phyloP scores from a whole-genome alignment of 1,284 basidiomycete genomes.

The Stygiomarasmius scandens region DNA sequence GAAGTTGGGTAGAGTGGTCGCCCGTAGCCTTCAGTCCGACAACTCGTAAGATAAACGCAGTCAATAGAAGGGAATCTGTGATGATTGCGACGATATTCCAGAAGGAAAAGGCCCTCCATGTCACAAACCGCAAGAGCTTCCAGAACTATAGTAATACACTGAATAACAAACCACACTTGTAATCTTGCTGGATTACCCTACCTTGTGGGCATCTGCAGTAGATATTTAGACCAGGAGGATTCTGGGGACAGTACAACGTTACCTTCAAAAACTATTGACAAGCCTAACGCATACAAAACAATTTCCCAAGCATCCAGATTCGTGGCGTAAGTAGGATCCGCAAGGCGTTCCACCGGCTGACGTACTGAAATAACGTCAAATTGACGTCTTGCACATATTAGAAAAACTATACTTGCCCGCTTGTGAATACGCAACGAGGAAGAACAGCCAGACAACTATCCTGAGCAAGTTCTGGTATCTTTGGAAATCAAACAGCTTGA shows the following conservation, averaged over 20 bases:
- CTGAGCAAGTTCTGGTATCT: slow-evolving; percentile 81
- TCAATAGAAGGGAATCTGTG: slow-evolving; percentile 71
- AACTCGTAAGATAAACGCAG: slow-evolving; percentile 78
- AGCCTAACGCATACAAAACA: slow-evolving; percentile 73
- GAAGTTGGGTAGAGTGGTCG: slow-evolving; percentile 44
- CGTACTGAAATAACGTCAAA: slow-evolving; percentile 47
- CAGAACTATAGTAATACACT: slow-evolving; percentile 51
- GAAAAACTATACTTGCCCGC: slow-evolving; percentile 54
- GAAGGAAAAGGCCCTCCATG: slow-evolving; percentile 77
- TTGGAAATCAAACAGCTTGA: slow-evolving; percentile 4
- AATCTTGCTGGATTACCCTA: too few species aligned
- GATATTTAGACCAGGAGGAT: too few species aligned
- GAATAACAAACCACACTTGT: too few species aligned
- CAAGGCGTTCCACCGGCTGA: slow-evolving; percentile 67
- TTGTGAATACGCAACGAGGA: slow-evolving; percentile 85
- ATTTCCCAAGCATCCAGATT: slow-evolving; percentile 79
- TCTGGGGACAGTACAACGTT: too few species aligned
- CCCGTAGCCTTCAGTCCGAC: slow-evolving; percentile 53
- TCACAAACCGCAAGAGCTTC: slow-evolving; percentile 66
- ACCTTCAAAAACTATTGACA: slow-evolving; percentile 83
- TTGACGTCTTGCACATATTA: slow-evolving; percentile 17
- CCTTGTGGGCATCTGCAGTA: slow-evolving; percentile 66
- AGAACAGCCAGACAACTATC: slow-evolving; percentile 81
- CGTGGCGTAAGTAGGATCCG: slow-evolving; percentile 43
- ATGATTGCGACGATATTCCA: slow-evolving; percentile 77